Evolutionary conservation across 805 yeast genomes (phyloP).

Genomic region (Saccharomycodes ludwigii): DNA sequence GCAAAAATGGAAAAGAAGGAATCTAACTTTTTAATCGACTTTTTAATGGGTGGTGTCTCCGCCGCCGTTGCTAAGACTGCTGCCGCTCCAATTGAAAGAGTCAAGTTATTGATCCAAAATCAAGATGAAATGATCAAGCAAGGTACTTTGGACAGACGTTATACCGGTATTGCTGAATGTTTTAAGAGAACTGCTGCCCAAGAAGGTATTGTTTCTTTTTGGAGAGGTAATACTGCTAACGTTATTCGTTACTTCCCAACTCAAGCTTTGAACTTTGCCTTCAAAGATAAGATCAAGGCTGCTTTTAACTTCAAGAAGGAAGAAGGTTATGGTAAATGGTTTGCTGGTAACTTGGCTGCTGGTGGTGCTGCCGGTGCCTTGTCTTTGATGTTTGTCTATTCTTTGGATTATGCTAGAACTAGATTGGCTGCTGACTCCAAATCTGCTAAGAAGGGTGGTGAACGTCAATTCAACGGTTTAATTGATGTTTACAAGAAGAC

Average conservation of each 20-base stretch:
- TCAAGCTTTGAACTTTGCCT: constrained; percentile 96
- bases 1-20: too few species aligned
- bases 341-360: constrained; percentile 96
- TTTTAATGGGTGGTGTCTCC: constrained; percentile 98
- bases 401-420: constrained; percentile 96
- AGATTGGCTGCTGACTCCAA: constrained; percentile 98
- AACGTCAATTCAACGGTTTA: constrained; percentile 95
- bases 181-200: constrained; percentile 89
- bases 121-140: constrained; percentile 98
- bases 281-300: constrained; percentile 94
- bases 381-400: constrained; percentile 85
- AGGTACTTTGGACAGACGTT: constrained; percentile 80
- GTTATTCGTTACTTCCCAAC: constrained; percentile 99
- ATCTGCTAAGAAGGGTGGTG: constrained; percentile 75
- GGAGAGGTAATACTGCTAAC: constrained; percentile 99
- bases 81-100: constrained; percentile 94
- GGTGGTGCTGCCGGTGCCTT: constrained; percentile 99
- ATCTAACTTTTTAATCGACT: constrained; percentile 47
- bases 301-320: constrained; percentile 96
- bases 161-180: constrained; percentile 87
- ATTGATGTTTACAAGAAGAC: constrained; percentile 95
- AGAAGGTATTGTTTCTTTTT: constrained; percentile 87
- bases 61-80: constrained; percentile 98
- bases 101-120: constrained; percentile 90
- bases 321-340: constrained; percentile 86